Conservation (phyloP, 2,329 filamentous ascomycete genomes). For the Moelleriella libera region DNA sequence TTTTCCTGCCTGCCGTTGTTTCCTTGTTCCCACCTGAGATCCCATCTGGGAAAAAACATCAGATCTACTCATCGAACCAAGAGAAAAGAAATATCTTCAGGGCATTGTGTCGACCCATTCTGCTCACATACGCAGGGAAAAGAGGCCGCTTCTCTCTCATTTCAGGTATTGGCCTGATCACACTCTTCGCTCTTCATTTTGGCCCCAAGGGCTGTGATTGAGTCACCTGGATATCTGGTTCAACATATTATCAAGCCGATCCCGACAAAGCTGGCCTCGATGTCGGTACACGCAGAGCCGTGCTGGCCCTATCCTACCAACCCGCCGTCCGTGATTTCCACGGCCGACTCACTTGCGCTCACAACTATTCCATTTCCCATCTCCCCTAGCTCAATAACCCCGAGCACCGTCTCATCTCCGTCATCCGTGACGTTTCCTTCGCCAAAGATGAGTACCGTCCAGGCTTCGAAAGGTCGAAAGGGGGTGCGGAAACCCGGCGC, state of each 20-base stretch:
- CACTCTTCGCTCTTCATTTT: too few species aligned
- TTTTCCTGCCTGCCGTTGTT: not conserved
- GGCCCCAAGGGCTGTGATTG: not conserved
- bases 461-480: not conserved
- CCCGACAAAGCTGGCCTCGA: not conserved
- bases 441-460: too few species aligned
- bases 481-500: not conserved
- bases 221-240: not conserved
- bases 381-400: constrained; percentile 1
- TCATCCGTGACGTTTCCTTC: not conserved
- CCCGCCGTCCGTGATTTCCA: not conserved
- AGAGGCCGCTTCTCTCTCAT: too few species aligned
- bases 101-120: too few species aligned
- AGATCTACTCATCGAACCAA: not conserved
- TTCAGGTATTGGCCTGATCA: too few species aligned
- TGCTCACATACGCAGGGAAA: too few species aligned
- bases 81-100: not conserved
- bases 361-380: constrained; percentile 1
- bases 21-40: not conserved
- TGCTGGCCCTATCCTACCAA: constrained; percentile 1
- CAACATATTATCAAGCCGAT: not conserved
- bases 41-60: not conserved
- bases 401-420: not conserved
- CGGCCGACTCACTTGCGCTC: not conserved
- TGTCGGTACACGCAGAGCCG: not conserved